phyloP scores from a whole-genome alignment of 148 eudicot genomes.

The Persicaria tinctoria region DNA sequence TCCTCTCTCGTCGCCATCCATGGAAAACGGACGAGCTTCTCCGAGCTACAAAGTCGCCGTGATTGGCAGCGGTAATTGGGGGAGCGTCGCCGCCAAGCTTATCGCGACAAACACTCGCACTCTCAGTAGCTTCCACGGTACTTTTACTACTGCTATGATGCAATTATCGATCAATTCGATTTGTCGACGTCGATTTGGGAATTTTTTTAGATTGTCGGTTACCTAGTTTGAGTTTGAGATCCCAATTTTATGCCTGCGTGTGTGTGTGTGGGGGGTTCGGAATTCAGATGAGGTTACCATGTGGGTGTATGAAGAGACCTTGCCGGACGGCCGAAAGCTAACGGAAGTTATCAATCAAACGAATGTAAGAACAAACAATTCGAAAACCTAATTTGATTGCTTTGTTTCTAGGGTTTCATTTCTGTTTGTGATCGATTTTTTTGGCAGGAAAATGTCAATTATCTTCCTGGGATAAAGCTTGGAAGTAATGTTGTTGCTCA shows the following conservation, averaged over 20 bases:
- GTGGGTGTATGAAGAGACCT: constrained; percentile 92
- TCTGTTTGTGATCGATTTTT: not conserved
- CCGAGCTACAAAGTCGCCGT: constrained; percentile 53
- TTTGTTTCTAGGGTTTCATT: constrained; percentile 3
- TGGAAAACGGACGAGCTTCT: constrained; percentile 11
- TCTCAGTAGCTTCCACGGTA: constrained; percentile 55
- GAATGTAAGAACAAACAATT: constrained; percentile 39
- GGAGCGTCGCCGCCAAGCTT: constrained; percentile 92
- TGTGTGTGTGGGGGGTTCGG: not conserved
- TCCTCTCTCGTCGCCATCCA: not conserved
- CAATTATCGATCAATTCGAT: not conserved
- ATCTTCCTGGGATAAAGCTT: constrained; percentile 86
- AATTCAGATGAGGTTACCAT: constrained; percentile 86
- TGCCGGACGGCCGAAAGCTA: constrained; percentile 72
- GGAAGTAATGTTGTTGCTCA: constrained; percentile 88
- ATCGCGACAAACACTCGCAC: constrained; percentile 77
- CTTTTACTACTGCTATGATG: not conserved
- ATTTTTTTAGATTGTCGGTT: not conserved
- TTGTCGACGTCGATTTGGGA: constrained; percentile 6
- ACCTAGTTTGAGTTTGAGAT: not conserved
- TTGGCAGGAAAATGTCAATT: constrained; percentile 77
- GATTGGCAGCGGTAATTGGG: constrained; percentile 98
- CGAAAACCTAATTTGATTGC: not conserved
- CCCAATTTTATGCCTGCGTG: not conserved
- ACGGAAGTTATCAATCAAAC: constrained; percentile 65